phyloP scores from a whole-genome alignment of 306 rosid genomes.

The Mimosa bimucronata region DNA sequence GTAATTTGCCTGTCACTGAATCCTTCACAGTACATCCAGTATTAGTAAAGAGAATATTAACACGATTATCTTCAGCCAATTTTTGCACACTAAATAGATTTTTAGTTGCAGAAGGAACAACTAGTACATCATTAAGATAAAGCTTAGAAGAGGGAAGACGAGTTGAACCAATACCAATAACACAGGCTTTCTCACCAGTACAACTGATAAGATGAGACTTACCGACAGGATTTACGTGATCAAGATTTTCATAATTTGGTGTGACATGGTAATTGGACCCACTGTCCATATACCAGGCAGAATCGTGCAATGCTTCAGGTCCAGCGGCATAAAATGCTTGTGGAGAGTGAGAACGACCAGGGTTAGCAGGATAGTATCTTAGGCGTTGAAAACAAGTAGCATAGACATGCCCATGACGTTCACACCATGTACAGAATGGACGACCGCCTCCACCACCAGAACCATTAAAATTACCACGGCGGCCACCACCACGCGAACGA shows the following conservation, averaged over 20 bases:
- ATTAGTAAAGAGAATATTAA: neutral
- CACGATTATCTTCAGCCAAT: neutral
- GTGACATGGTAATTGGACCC: neutral
- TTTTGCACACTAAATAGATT: neutral
- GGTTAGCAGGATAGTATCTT: no score
- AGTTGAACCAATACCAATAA: neutral
- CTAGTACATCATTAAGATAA: neutral
- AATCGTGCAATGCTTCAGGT: accelerated
- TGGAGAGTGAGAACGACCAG: no score
- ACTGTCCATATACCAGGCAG: neutral
- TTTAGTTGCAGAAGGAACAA: neutral
- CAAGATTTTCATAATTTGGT: neutral
- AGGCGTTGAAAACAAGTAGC: no score
- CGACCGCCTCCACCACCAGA: no score
- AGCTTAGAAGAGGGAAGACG: neutral
- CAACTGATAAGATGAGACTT: neutral
- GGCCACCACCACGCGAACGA: no score
- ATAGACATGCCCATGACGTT: no score
- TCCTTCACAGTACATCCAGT: neutral
- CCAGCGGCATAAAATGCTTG: neutral
- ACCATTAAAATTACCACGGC: no score
- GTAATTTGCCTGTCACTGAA: neutral
- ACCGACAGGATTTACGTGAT: accelerated
- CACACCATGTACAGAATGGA: no score
- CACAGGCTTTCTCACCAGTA: neutral